Evolutionary conservation across 148 eudicot species (phyloP), one percentile per base, ranked within the genome.

Genomic region (Amaranthus hypochondriacus): DNA sequence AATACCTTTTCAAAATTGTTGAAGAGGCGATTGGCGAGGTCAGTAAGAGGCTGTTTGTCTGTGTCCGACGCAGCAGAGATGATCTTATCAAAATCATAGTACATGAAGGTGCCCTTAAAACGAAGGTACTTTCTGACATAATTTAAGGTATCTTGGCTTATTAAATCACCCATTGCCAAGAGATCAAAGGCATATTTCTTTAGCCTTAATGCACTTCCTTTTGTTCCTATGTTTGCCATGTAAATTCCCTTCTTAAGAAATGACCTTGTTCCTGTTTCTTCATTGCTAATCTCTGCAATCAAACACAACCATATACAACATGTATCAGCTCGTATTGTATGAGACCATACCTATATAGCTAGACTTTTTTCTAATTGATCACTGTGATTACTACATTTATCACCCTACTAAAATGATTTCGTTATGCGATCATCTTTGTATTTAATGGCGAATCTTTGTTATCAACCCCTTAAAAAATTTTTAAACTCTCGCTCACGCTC

Each of bases 231-330:
- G 76, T 91, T 80, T 3, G 98, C 94, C 10, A 91, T 89, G 83
- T 77, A 91, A 9, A 89, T 49, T 6, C 89, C 86, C 6, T 68
- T 78, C 86, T 85, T 91, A 48, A 91, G 81, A 73, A 93, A 93
- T 4, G 94, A 74, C 52, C 98, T 87, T 10, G 92, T 91, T 61
- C 96, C 96, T 3, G 97, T 93, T 65, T 90, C 89, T 69, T 87
- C 87, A 73, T 93, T 93, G 11, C 75, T 77, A 9, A 93, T 93
- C 72, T 88, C 96, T 93, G 69, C 76, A 73, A 55, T 66, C 62
- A 52, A 10, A 10, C 60, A 67, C 56, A 48, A 4, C 58, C 66
- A 46, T 14, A 4, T n/a, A 18, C 18, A 18, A 18, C 47, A 66
- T 56, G 39, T 62, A 5, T 9, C 44, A n/a, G 2, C 47, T 42